Evolutionary conservation across 2,329 filamentous ascomycete species (phyloP), one percentile per base, ranked within the genome.

Genomic region (Rhynchosporium agropyri): DNA sequence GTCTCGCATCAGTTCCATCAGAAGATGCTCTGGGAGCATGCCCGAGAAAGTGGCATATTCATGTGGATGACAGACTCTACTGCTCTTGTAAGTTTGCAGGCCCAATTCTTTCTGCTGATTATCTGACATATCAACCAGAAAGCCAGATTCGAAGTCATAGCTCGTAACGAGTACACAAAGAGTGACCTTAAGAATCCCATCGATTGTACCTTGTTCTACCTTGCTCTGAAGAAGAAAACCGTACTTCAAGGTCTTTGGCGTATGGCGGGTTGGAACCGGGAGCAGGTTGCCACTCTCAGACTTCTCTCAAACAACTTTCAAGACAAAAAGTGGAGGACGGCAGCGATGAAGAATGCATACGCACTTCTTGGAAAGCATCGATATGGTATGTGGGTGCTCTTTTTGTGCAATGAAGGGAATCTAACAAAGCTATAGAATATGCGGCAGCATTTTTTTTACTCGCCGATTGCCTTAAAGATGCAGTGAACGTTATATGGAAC

Each of bases 391-490:
- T 72, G 20, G 28, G 29, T 3, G 8, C 55, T 1, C 20, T 53
- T 12, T 40, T 31, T 26, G 60, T 59, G 49, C 40, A 61, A 55
- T 67, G 45, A 60, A 36, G n/a, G 40, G 29, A 26, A 15, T 15
- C 62, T 66, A 42, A 66, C 36, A 28, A 50, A 1, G 9, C 7
- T 31, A 68, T 60, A 92, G 92, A 91, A 77, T 99, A 99, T 73
- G 93, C 95, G 3, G 95, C 94, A 0, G 90, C 95, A 0, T 99
- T 98, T 78, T 99, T 99, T 79, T 81, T 99, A 5, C 82, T 99
- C 1, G 96, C 91, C 1, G 92, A 93, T 68, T 89, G 89, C 71
- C 80, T 97, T 0, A 86, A 89, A 60, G 92, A 96, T 74, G 94
- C 95, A 0, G 89, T 95, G 58, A 90, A 89, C 67, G 88, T 99